Conservation (phyloP, 106 monocot species). For the Ottelia alismoides region DNA sequence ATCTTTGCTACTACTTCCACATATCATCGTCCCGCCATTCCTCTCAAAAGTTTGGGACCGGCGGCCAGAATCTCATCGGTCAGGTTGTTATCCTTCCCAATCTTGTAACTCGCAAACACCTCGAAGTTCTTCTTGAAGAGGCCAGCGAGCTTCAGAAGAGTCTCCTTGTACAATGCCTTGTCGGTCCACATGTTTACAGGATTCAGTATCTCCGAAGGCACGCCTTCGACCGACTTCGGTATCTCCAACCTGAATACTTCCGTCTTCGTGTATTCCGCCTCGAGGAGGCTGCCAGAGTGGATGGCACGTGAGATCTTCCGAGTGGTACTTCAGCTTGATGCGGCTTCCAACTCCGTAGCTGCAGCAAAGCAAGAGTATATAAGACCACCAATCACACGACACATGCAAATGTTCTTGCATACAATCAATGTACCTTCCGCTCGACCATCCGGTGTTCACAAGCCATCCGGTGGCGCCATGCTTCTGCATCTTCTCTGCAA, state of each 20-base stretch:
- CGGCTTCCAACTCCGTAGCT: slow-evolving; percentile 90
- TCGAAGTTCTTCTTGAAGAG: slow-evolving; percentile 96
- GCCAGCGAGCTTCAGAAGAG: slow-evolving; percentile 72
- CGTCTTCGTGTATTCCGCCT: slow-evolving; percentile 48
- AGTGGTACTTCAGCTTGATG: slow-evolving; percentile 69
- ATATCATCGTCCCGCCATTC: too few relatives aligned
- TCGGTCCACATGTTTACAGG: slow-evolving; percentile 85
- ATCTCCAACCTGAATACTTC: slow-evolving; percentile 83
- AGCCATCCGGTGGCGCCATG: slow-evolving; percentile 93
- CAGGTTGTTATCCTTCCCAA: slow-evolving; percentile 63
- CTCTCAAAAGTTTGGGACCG: slow-evolving; percentile 46
- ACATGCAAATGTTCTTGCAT: too few relatives aligned
- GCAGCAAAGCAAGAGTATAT: too few relatives aligned
- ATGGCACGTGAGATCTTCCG: slow-evolving; percentile 83
- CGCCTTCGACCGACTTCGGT: slow-evolving; percentile 51
- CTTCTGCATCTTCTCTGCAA: slow-evolving; percentile 94
- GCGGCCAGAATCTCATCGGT: slow-evolving; percentile 89
- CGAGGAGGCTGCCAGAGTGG: slow-evolving; percentile 68
- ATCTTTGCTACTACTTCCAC: too few relatives aligned
- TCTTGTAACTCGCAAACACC: slow-evolving; percentile 71
- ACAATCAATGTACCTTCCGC: too few relatives aligned
- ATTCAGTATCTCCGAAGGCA: slow-evolving; percentile 71
- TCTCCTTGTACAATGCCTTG: slow-evolving; percentile 59
- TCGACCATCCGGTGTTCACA: slow-evolving; percentile 95
- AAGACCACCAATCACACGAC: too few relatives aligned